Evolutionary conservation across 768 basidiomycete species (phyloP), one percentile per base, ranked within the genome.

Genomic region (Terana coerulea): DNA sequence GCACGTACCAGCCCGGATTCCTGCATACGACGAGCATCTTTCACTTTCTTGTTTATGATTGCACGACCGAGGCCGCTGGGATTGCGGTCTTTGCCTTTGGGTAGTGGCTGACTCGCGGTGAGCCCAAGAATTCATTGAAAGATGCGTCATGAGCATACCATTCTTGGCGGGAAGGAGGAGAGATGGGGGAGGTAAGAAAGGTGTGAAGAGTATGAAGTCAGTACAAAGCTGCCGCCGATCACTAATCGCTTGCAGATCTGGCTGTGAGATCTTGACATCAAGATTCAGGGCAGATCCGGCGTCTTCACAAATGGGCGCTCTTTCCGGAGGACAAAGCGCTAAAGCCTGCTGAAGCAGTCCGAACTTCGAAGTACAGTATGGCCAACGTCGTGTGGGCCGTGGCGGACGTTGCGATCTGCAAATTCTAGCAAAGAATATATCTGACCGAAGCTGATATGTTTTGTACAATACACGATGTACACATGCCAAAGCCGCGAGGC

Each of bases 61-160:
- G 97, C 95, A 54, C 91, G 80, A 29, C 97, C 97, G 24, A 99
- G 76, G 12, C 97, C 97, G 56, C 85, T 86, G 0, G 84, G 75
- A 65, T 90, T 89, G 15, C 64, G 75, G 59, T 83, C 79, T 65
- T 73, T 79, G 35, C 74, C 68, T 68, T 77, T 87, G 22, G 79
- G 75, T 55, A 84, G 51, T 35, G 53, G 53, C 53, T 54, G 10
- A 17, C 4, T 21, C 31, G 26, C 17, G 17, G 12, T 17, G 5
- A 5, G 37, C 37, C 3, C 3, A 19, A 15, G n/a, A 17, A 8
- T 34, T 2, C 2, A 30, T n/a, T n/a, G n/a, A n/a, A n/a, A n/a
- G n/a, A n/a, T n/a, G n/a, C n/a, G n/a, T n/a, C n/a, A n/a, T n/a
- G n/a, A 19, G 11, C 45, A 33, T 33, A 46, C 45, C 45, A 46